Base-by-base conservation (phyloP, 306 rosid genomes). In the Vigna hirtella region DNA sequence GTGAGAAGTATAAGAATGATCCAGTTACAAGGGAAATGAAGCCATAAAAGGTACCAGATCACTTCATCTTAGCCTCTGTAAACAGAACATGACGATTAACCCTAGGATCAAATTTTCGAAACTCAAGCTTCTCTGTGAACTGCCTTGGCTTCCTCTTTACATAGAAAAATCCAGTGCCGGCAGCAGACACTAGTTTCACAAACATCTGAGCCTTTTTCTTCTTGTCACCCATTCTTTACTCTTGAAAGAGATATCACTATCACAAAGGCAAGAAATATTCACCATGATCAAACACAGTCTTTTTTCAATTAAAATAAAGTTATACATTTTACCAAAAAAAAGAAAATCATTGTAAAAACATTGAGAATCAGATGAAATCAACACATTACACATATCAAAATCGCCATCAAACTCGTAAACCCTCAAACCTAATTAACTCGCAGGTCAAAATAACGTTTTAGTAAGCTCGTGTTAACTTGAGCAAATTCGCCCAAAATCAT, bases 21-120 rank as follows among this genome's bases (percentile, higher is more conserved):
- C 26, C 61, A 43, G 70, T 22, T 63, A 77, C 69, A 22, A 77
- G 0, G 13, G 9, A 77, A 43, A 12, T 34, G 34, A 50, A 70
- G n/a, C 72, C 47, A 70, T n/a, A 67, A 70, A 55, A 17, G 53
- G 67, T 15, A 18, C 51, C 36, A 59, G 30, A 42, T 92, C 87
- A 94, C 89, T 94, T 94, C 97, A 92, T 92, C 79, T 94, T 94
- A 40, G 97, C 98, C 80, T 94, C 98, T 7, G 97, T 92, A 51
- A 94, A 94, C 9, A 92, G 83, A 83, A 94, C 98, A 73, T 92
- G 98, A 16, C 91, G 93, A 67, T 90, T 94, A 17, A 90, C 98
- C 70, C 95, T 80, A 5, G 98, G 97, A 70, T 94, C 97, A 52
- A 73, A 94, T 76, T 94, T 94, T 12, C 93, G 85, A 63, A 94